Evolutionary conservation across 73 alveolate genomes (phyloP).

Genomic region (Halteria grandinella): DNA sequence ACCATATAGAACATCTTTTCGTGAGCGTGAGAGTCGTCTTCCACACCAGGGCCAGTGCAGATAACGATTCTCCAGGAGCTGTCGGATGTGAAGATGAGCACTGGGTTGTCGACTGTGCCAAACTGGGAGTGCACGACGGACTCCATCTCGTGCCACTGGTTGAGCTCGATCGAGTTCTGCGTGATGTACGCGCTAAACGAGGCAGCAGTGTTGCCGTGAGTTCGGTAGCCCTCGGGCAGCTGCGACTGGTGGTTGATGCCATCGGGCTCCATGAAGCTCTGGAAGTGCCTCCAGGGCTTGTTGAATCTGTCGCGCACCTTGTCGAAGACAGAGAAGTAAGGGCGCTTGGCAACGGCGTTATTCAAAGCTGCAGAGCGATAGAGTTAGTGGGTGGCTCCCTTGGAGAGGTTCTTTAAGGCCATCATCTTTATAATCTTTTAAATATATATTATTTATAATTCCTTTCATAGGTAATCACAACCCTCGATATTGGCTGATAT

Average conservation of each 20-base stretch:
- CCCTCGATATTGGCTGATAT: too few relatives aligned
- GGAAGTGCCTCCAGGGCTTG: constrained; percentile 52
- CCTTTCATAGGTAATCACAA: constrained; percentile 4
- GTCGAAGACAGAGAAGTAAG: constrained; percentile 57
- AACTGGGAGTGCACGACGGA: constrained; percentile 65
- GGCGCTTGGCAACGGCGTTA: constrained; percentile 12
- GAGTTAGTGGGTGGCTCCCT: background rate
- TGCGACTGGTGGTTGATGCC: constrained; percentile 55
- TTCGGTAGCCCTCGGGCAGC: constrained; percentile 40
- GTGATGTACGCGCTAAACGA: constrained; percentile 63
- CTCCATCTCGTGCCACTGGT: constrained; percentile 75
- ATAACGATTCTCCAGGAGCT: constrained; percentile 86
- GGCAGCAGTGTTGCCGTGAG: constrained; percentile 69
- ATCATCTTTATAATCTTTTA: constrained; percentile 21
- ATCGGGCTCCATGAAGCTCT: constrained; percentile 60
- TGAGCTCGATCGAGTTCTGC: constrained; percentile 59
- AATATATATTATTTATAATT: constrained; percentile 2
- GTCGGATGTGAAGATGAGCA: constrained; percentile 84
- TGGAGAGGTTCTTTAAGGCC: constrained; percentile 6
- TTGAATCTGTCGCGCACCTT: constrained; percentile 43
- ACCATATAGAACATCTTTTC: constrained; percentile 79
- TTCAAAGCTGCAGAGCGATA: background rate
- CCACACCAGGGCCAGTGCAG: constrained; percentile 86
- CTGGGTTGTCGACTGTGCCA: constrained; percentile 94
- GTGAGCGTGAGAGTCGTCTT: constrained; percentile 90